Evolutionary conservation across 345 rosid genomes (phyloP).

Genomic region (Arabis alpina): DNA sequence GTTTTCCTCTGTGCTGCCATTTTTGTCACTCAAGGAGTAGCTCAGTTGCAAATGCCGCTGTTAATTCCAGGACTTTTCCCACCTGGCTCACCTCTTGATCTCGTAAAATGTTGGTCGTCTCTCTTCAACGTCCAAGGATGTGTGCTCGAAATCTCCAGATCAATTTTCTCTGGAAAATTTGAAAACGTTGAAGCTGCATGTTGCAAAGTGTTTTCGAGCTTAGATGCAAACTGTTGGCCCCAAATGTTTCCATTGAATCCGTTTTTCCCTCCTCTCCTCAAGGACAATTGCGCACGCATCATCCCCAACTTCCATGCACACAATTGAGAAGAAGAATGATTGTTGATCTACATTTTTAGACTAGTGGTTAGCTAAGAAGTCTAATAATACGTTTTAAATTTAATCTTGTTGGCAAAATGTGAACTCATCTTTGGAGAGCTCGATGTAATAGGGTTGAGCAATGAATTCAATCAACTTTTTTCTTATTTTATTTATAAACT

Average conservation of each 20-base stretch:
- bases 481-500: no score
- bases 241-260: slow-evolving; percentile 29
- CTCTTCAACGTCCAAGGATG: slow-evolving; percentile 28
- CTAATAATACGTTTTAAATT: not conserved
- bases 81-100: slow-evolving; percentile 10
- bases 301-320: not conserved
- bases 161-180: slow-evolving; percentile 23
- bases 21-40: slow-evolving; percentile 9
- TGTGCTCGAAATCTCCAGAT: slow-evolving; percentile 28
- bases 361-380: not conserved
- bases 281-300: slow-evolving; percentile 11
- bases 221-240: slow-evolving; percentile 36
- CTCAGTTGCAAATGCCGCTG: slow-evolving; percentile 2
- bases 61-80: not conserved
- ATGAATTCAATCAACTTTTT: no score
- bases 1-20: slow-evolving; percentile 2
- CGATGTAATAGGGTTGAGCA: not conserved
- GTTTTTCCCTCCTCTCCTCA: slow-evolving; percentile 25
- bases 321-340: slow-evolving; percentile 9
- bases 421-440: not conserved
- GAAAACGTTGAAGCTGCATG: slow-evolving; percentile 12
- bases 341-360: not conserved
- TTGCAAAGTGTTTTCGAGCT: slow-evolving; percentile 26
- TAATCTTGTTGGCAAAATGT: no score
- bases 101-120: slow-evolving; percentile 35